Percentiles rank a stretch among this genome's conserved stretches.
These are phyloP conservation scores for Epichloe uncinata DNA, from an alignment of 2,329 filamentous ascomycete species.

Conservation along the genomic window DNA sequence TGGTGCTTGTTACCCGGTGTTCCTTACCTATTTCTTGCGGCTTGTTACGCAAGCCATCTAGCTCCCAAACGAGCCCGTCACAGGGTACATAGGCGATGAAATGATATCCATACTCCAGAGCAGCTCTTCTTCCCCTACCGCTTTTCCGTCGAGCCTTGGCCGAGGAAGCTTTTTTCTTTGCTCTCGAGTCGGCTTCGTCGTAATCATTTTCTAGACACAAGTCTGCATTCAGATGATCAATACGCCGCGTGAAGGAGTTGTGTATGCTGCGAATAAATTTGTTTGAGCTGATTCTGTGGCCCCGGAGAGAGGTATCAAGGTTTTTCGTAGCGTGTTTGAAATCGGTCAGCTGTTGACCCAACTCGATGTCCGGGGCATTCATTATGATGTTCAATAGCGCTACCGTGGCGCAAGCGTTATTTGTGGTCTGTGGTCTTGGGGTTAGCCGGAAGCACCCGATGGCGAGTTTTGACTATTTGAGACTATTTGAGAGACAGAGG, in stretches of 20 bases:
- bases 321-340: conserved; percentile 62
- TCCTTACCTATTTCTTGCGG: conserved; percentile 34
- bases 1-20: not conserved
- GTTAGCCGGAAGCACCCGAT: not conserved
- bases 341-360: conserved; percentile 54
- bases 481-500: not conserved
- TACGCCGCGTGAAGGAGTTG: conserved; percentile 72
- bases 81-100: conserved; percentile 82
- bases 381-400: conserved; percentile 89
- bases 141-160: conserved; percentile 18
- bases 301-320: conserved; percentile 60
- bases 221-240: conserved; percentile 64
- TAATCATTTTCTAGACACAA: conserved; percentile 48
- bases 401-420: conserved; percentile 84
- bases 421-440: conserved; percentile 43
- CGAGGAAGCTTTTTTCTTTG: conserved; percentile 18
- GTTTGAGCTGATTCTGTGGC: conserved; percentile 61
- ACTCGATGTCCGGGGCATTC: conserved; percentile 53
- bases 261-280: conserved; percentile 68
- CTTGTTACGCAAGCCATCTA: conserved; percentile 68
- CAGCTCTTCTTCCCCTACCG: conserved; percentile 26
- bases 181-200: conserved; percentile 21
- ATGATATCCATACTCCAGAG: conserved; percentile 58
- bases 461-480: not conserved
- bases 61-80: conserved; percentile 66